Evolutionary conservation across 2,329 filamentous ascomycete genomes (phyloP).

Genomic region (Cladobotryum protrusum): DNA sequence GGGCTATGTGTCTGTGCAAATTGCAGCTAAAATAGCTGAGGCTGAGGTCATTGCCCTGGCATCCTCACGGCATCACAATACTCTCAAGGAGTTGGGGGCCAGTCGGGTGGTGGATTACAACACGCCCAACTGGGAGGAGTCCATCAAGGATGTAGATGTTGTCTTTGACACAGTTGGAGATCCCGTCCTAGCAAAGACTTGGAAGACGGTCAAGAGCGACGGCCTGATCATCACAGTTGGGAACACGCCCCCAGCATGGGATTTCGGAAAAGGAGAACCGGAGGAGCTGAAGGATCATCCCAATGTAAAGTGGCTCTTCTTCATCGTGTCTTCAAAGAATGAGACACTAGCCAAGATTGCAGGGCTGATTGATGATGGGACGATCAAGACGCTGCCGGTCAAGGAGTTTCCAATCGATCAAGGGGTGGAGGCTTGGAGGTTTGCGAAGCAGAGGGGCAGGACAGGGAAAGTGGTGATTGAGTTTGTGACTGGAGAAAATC

Average conservation of each 20-base stretch:
- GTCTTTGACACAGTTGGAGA: constrained; percentile 28
- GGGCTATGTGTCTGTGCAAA: constrained; percentile 23
- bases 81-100: constrained; percentile 18
- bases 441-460: constrained; percentile 17
- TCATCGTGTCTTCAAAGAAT: constrained; percentile 21
- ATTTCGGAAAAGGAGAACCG: constrained; percentile 17
- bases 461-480: constrained; percentile 23
- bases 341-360: constrained; percentile 16
- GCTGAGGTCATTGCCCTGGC: constrained; percentile 25
- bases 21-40: constrained; percentile 17
- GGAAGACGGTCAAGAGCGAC: constrained; percentile 23
- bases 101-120: constrained; percentile 23
- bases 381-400: constrained; percentile 17
- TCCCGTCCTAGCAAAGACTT: constrained; percentile 21
- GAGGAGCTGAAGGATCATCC: constrained; percentile 16
- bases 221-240: constrained; percentile 30
- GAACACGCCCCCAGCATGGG: constrained; percentile 29
- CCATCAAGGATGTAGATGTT: constrained; percentile 19
- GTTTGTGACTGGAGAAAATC: constrained; percentile 13
- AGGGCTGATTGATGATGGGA: constrained; percentile 18
- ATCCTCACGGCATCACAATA: constrained; percentile 14
- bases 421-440: constrained; percentile 22
- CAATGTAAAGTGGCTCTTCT: constrained; percentile 22
- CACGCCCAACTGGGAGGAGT: constrained; percentile 16
- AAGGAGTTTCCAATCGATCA: constrained; percentile 18